Evolutionary conservation across 345 rosid species (phyloP).

Genomic region (Geranium brycei): DNA sequence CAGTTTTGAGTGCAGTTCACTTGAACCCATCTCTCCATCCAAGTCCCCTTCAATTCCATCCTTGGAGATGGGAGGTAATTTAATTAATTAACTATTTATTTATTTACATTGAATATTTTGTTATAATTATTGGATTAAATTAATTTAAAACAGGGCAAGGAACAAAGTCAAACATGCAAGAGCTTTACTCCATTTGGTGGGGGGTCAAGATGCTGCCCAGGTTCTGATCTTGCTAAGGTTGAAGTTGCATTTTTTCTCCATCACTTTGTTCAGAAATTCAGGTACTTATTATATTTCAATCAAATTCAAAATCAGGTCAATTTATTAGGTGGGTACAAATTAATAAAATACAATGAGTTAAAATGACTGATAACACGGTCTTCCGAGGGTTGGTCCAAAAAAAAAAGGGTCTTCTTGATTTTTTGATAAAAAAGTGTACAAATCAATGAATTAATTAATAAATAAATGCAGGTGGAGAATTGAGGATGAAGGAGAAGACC

Average conservation of each 20-base stretch:
- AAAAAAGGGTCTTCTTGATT: no score
- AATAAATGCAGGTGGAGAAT: constrained; percentile 25
- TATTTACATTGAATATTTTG: not conserved
- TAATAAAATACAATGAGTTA: no score
- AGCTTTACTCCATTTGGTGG: constrained; percentile 54
- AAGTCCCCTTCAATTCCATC: constrained; percentile 33
- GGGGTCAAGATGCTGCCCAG: constrained; percentile 48
- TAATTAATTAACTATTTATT: no score
- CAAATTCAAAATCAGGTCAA: no score
- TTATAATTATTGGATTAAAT: not conserved
- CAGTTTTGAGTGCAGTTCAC: constrained; percentile 43
- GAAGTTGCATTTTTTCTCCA: constrained; percentile 53
- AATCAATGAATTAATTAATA: not conserved
- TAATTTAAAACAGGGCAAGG: constrained; percentile 7
- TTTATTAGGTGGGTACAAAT: no score
- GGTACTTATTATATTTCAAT: constrained; percentile 13
- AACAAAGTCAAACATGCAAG: constrained; percentile 35
- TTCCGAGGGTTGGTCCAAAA: no score
- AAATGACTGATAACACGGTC: no score
- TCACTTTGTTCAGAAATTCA: constrained; percentile 43
- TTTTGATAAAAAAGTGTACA: no score
- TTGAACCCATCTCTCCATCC: constrained; percentile 34
- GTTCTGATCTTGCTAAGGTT: constrained; percentile 51
- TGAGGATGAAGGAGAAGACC: constrained; percentile 18
- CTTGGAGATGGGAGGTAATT: constrained; percentile 57